Base-by-base conservation (phyloP, 2,329 filamentous ascomycete genomes). In the Aspergillus pseudoterreus region DNA sequence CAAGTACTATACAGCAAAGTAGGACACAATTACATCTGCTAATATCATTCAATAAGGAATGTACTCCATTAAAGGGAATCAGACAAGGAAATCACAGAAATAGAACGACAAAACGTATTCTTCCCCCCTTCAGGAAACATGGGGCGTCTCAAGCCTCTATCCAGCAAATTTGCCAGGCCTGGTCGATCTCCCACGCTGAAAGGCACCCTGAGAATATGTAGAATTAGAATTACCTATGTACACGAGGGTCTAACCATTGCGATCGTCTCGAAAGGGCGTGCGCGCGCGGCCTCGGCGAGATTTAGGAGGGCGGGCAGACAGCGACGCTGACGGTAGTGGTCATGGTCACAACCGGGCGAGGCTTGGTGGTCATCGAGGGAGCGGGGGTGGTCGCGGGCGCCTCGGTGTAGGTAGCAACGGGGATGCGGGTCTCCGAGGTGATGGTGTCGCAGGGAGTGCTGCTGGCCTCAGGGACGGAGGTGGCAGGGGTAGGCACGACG, bases 211-310 rank as follows among this genome's bases (percentile, higher is more conserved):
- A 45, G 51, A 53, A 43, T 44, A 53, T 57, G 63, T 63, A 66
- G 50, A 63, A 68, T 68, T 68, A 68, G 36, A 64, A 67, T 67
- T 68, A 67, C 43, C 52, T 65, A 63, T 67, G 59, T 67, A 69
- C 66, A 66, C 52, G 52, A 55, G 49, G 44, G 56, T 55, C 56
- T 61, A 55, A 55, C 62, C 58, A 54, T 60, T 56, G 55, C 58
- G 54, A 55, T 63, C 56, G 53, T 58, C 55, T 52, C 60, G 54
- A 53, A 50, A 57, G 48, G 46, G 49, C 5, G 22, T 19, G 43
- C 54, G 56, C 57, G 51, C 57, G 60, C 52, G 53, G 21, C 45
- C 38, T 36, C 14, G 22, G 6, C 43, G 21, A 36, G 46, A 45
- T 47, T 57, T 42, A 42, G 11, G 39, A 42, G 17, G 39, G 39